Percentiles rank a stretch among this genome's conserved stretches.
These are phyloP conservation scores for Ambrosia artemisiifolia DNA, from an alignment of 129 eudicot species.

Conservation along the genomic window DNA sequence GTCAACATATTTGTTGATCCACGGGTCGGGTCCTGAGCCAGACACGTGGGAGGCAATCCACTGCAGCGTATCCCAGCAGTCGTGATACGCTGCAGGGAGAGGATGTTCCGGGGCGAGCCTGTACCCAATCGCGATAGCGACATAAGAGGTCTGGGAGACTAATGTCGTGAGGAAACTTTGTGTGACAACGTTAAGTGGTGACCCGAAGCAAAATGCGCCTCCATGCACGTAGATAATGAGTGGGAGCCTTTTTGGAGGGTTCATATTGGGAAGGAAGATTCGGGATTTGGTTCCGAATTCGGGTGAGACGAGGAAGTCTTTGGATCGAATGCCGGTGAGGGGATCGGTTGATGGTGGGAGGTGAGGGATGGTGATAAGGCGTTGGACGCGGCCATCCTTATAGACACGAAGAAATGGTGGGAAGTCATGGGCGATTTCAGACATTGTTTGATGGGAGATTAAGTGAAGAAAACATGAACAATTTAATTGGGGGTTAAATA, in stretches of 20 bases:
- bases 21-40: slow-evolving; percentile 36
- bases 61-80: slow-evolving; percentile 38
- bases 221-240: slow-evolving; percentile 49
- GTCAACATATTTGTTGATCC: slow-evolving; percentile 45
- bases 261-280: slow-evolving; percentile 39
- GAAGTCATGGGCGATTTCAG: slow-evolving; percentile 34
- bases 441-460: slow-evolving; percentile 20
- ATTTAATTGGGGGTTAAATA: no score
- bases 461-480: no score
- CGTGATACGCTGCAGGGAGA: slow-evolving; percentile 45
- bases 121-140: slow-evolving; percentile 40
- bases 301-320: slow-evolving; percentile 48
- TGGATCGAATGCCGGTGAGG: slow-evolving; percentile 42
- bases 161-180: slow-evolving; percentile 30
- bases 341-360: slow-evolving; percentile 43
- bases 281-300: slow-evolving; percentile 31
- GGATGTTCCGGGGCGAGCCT: slow-evolving; percentile 53
- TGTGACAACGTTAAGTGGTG: slow-evolving; percentile 25
- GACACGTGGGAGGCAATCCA: slow-evolving; percentile 45
- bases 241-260: slow-evolving; percentile 28
- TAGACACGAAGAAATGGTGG: slow-evolving; percentile 39
- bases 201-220: slow-evolving; percentile 48
- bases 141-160: slow-evolving; percentile 25
- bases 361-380: slow-evolving; percentile 24
- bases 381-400: slow-evolving; percentile 37